Evolutionary conservation across 2,329 filamentous ascomycete genomes (phyloP).

Genomic region (Phaeophleospora eucalypticola): DNA sequence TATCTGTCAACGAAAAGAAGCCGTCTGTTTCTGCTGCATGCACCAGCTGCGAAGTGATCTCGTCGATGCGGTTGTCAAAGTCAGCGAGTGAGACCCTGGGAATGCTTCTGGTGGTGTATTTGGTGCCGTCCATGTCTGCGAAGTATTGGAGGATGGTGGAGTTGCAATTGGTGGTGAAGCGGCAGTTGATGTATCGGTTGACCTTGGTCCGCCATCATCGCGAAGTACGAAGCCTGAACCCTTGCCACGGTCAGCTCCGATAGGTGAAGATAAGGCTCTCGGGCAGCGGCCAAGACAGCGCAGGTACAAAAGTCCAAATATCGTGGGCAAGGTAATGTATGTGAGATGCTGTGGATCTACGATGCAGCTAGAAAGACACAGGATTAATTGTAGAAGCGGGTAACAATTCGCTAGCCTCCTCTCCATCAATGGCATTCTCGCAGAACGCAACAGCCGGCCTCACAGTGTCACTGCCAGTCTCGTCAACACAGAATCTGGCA

Average conservation of each 20-base stretch:
- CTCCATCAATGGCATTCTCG: no score
- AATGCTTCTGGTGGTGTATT: conserved; percentile 43
- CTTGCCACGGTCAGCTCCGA: conserved; percentile 3
- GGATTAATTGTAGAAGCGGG: no score
- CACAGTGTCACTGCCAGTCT: no score
- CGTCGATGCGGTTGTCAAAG: conserved; percentile 50
- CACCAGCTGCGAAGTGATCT: conserved; percentile 51
- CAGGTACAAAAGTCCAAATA: no score
- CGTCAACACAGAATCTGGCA: no score
- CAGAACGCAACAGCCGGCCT: no score
- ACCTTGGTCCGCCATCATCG: not conserved
- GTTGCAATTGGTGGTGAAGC: not conserved
- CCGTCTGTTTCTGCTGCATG: conserved; percentile 55
- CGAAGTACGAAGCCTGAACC: conserved; percentile 2
- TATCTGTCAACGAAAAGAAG: conserved; percentile 57
- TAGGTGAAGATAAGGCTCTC: conserved; percentile 5
- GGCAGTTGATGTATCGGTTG: not conserved
- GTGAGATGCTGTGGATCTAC: no score
- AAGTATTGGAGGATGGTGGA: not conserved
- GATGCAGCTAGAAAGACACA: no score
- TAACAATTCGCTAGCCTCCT: no score
- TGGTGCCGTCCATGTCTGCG: conserved; percentile 23
- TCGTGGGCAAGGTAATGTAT: no score
- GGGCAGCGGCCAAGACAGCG: not conserved
- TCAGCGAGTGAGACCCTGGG: conserved; percentile 53